Conservation (phyloP, 371 early-diverging fungal species). For the Batrachochytrium dendrobatidis region DNA sequence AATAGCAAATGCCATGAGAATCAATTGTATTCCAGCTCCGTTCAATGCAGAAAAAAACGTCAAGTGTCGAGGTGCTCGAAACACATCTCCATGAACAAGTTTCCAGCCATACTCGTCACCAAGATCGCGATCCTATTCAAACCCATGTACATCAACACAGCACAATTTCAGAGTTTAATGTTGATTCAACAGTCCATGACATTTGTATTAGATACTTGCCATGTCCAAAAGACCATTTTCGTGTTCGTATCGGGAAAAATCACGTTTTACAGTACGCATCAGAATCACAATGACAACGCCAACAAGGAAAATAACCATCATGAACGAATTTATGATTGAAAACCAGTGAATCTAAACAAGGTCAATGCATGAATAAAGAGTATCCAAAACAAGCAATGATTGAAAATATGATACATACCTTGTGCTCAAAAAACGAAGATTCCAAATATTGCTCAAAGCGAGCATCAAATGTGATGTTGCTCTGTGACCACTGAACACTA, state of each 20-base stretch:
- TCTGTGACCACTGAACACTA: slow-evolving; percentile 58
- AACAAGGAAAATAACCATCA: slow-evolving; percentile 74
- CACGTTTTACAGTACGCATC: slow-evolving; percentile 64
- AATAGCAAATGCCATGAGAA: slow-evolving; percentile 52
- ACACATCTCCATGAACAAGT: slow-evolving; percentile 82
- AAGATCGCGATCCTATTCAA: slow-evolving; percentile 67
- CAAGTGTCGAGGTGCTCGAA: slow-evolving; percentile 65
- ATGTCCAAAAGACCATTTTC: slow-evolving; percentile 67
- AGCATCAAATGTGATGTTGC: slow-evolving; percentile 49
- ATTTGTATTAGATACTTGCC: slow-evolving; percentile 31
- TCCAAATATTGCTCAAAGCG: slow-evolving; percentile 66
- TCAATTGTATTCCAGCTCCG: slow-evolving; percentile 70
- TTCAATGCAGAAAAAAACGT: slow-evolving; percentile 60
- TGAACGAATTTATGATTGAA: slow-evolving; percentile 74
- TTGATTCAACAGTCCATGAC: background rate
- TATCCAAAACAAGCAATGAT: background rate
- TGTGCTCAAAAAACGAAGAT: slow-evolving; percentile 69
- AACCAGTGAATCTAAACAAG: slow-evolving; percentile 70
- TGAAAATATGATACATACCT: slow-evolving; percentile 30
- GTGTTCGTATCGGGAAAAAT: slow-evolving; percentile 73
- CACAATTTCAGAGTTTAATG: background rate
- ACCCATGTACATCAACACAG: background rate
- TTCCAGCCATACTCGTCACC: slow-evolving; percentile 90
- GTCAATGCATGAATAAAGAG: no score
- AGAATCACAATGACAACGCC: slow-evolving; percentile 69